These are phyloP conservation scores for Trichoderma gracile DNA, from an alignment of 2,329 filamentous ascomycete species.

Conservation along the genomic window DNA sequence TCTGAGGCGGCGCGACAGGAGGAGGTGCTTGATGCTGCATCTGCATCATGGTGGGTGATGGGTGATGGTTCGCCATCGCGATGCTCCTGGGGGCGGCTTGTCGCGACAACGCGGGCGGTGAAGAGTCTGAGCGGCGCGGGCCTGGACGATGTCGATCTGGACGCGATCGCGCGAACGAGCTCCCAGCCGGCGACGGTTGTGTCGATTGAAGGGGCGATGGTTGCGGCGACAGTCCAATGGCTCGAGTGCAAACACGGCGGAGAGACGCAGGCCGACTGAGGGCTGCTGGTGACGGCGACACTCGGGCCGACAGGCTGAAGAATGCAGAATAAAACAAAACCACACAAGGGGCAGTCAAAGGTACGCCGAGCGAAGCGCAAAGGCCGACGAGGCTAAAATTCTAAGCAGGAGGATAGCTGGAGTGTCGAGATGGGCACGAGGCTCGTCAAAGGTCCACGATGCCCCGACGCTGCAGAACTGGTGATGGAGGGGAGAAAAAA, in stretches of 20 bases:
- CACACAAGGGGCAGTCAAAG: neutral
- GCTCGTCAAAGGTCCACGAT: conserved; percentile 26
- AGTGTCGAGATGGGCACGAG: conserved; percentile 5
- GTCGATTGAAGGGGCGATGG: conserved; percentile 3
- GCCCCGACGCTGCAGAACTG: conserved; percentile 35
- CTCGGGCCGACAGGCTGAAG: neutral
- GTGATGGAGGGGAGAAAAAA: conserved; percentile 39
- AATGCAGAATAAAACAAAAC: neutral
- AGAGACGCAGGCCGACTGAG: conserved; percentile 16
- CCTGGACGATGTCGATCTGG: conserved; percentile 3
- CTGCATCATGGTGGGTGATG: conserved; percentile 76
- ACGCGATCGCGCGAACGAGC: conserved; percentile 23
- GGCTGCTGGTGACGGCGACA: neutral
- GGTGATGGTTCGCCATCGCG: conserved; percentile 75
- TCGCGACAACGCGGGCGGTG: conserved; percentile 28
- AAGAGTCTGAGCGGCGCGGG: conserved; percentile 23
- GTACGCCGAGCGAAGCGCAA: neutral
- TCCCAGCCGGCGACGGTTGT: neutral
- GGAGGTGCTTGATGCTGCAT: conserved; percentile 60
- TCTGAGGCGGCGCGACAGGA: conserved; percentile 57
- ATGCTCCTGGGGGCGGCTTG: conserved; percentile 28
- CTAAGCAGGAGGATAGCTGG: conserved; percentile 10
- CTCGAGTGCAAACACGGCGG: conserved; percentile 3
- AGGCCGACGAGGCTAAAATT: conserved; percentile 17
- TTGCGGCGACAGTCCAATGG: conserved; percentile 19